Base-by-base conservation (phyloP, 1,139 yeast genomes). In the Candida pseudoviswanathii region DNA sequence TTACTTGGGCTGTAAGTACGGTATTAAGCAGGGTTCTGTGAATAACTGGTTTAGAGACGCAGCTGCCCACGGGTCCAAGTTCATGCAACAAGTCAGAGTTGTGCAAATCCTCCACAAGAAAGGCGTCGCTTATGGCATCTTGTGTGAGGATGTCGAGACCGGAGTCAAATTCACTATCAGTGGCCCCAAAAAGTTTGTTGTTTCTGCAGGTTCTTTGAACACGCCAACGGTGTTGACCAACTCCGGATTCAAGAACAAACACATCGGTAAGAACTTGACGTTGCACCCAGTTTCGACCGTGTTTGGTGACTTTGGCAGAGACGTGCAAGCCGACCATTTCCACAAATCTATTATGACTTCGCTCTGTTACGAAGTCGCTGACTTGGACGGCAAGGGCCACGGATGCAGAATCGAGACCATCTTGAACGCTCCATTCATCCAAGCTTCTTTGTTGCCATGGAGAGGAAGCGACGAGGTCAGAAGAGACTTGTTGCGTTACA, bases 401-500 rank as follows among this genome's bases (percentile, higher is more conserved):
- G 87, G 87, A 2, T 80, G 84, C 9, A 77, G 75, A 61, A 71
- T 82, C 49, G 86, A 82, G 62, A 69, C 84, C 2, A 55, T 80
- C 22, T 66, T 77, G 40, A 82, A 80, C 56, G 65, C 73, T 9
- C 86, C 86, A 2, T 62, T 62, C 44, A 52, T 78, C 25, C 72
- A 74, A 48, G 52, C 68, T 21, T 63, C 64, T 24, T 74, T 73
- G 53, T 44, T 70, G 8, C 84, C 85, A 3, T 82, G 83, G 82
- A 55, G 61, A 24, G 61, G 67, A 7, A 71, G 78, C 40, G 66
- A 64, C 39, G 65, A 67, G 36, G 54, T 60, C 37, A 70, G 82
- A 51, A 59, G 64, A 45, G 67, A 68, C 44, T 49, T 74, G 34
- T 57, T 77, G 32, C 68, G 69, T 50, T 80, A 73, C 60, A 73